Conservation (phyloP, 192 early-diverging fungal species). For the Backusella tuberculispora region DNA sequence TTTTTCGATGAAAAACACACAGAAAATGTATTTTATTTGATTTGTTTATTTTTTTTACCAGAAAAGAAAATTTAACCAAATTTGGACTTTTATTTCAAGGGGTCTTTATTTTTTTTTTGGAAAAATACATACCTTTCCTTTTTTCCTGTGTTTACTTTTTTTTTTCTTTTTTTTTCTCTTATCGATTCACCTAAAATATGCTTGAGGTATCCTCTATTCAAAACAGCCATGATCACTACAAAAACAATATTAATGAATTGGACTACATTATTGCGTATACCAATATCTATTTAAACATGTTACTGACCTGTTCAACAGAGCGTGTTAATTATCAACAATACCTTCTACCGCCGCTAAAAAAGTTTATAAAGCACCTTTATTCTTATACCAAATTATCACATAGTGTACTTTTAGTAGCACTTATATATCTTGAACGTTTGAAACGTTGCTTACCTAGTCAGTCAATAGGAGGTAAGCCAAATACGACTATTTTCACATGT, state of each 20-base stretch:
- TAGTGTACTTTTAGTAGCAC: slow-evolving; percentile 50
- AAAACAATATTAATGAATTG: neutral
- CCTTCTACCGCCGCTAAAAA: slow-evolving; percentile 23
- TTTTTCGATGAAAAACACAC: too few species aligned
- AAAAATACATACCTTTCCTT: neutral
- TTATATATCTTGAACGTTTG: slow-evolving; percentile 73
- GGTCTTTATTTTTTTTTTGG: neutral
- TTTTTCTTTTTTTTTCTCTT: neutral
- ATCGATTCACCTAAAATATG: neutral
- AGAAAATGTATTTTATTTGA: too few species aligned
- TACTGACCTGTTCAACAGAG: slow-evolving; percentile 2
- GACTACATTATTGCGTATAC: slow-evolving; percentile 13
- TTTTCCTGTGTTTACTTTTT: neutral
- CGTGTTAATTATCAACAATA: slow-evolving; percentile 13
- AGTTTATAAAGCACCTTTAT: slow-evolving; percentile 32
- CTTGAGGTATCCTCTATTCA: slow-evolving; percentile 4
- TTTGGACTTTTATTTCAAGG: slow-evolving; percentile 14
- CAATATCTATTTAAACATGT: neutral
- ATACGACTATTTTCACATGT: neutral
- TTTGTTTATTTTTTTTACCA: neutral
- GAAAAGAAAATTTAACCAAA: slow-evolving; percentile 23
- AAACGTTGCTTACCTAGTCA: slow-evolving; percentile 54
- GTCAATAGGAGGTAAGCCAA: slow-evolving; percentile 23
- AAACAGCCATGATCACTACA: neutral
- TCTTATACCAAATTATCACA: slow-evolving; percentile 32